Evolutionary conservation across 257 asterid genomes (phyloP).

Genomic region (Avicennia marina): DNA sequence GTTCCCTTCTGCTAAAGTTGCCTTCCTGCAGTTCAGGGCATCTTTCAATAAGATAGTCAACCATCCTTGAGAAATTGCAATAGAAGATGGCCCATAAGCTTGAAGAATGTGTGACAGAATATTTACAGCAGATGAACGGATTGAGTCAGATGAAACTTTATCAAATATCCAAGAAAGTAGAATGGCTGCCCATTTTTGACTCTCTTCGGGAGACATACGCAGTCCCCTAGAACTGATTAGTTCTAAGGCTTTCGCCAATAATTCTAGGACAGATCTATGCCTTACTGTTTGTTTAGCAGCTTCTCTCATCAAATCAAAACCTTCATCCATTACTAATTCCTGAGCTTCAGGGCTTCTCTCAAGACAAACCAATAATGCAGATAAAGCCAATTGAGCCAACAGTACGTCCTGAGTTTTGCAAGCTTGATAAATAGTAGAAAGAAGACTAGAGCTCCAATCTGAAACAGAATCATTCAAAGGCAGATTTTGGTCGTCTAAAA

Average conservation of each 20-base stretch:
- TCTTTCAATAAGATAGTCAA: constrained; percentile 69
- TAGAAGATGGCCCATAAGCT: constrained; percentile 91
- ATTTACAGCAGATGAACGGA: constrained; percentile 76
- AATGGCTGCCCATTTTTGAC: constrained; percentile 90
- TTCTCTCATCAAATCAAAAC: constrained; percentile 87
- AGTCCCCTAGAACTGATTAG: constrained; percentile 58
- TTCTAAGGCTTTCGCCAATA: constrained; percentile 88
- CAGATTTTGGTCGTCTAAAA: constrained; percentile 71
- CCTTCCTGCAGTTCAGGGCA: constrained; percentile 59
- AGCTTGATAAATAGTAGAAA: constrained; percentile 85
- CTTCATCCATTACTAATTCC: constrained; percentile 77
- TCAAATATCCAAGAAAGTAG: constrained; percentile 86
- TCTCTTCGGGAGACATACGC: constrained; percentile 91
- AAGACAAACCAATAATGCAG: constrained; percentile 78
- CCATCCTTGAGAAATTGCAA: constrained; percentile 98
- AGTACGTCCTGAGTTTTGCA: constrained; percentile 80
- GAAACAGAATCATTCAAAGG: constrained; percentile 80
- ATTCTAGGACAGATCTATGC: constrained; percentile 74
- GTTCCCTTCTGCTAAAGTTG: constrained; percentile 50
- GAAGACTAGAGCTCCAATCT: constrained; percentile 89
- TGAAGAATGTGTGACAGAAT: constrained; percentile 88
- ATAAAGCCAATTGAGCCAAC: constrained; percentile 76
- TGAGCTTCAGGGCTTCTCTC: constrained; percentile 79
- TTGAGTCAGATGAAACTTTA: constrained; percentile 51
- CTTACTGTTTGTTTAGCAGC: constrained; percentile 68